A percentile compares a stretch with the other conserved stretches of the same genome.
Evolutionary conservation across 2,329 filamentous ascomycete genomes (phyloP).

Genomic region (Pseudogymnoascus sp.): DNA sequence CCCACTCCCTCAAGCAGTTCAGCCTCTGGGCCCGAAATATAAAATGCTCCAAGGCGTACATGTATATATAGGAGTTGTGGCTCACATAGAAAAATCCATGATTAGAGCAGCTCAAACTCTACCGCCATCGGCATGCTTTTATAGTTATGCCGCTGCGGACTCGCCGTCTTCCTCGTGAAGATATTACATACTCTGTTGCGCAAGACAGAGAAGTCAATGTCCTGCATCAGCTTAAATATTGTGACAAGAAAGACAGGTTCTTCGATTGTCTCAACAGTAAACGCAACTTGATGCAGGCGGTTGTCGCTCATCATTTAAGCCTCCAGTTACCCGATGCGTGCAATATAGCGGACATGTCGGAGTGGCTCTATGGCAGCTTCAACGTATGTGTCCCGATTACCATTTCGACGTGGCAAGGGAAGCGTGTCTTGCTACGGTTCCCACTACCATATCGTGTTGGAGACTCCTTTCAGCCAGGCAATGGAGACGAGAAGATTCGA

Average conservation of each 20-base stretch:
- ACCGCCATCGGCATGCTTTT: neutral
- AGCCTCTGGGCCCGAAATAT: no score
- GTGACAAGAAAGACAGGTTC: constrained; percentile 16
- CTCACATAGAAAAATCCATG: neutral
- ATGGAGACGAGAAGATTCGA: constrained; percentile 35
- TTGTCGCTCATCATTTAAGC: constrained; percentile 25
- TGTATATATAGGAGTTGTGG: neutral
- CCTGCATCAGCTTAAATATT: constrained; percentile 11
- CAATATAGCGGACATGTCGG: constrained; percentile 18
- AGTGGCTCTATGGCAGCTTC: constrained; percentile 29
- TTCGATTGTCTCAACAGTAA: constrained; percentile 18
- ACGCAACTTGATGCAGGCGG: constrained; percentile 19
- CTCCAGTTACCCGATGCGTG: constrained; percentile 13
- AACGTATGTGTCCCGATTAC: constrained; percentile 30
- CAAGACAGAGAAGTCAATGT: neutral
- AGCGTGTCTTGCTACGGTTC: constrained; percentile 16
- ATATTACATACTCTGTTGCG: constrained; percentile 9
- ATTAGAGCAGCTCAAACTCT: neutral
- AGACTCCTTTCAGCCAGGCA: constrained; percentile 30
- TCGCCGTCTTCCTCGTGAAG: constrained; percentile 11
- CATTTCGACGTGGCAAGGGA: constrained; percentile 14
- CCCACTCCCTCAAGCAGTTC: no score
- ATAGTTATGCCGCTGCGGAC: neutral
- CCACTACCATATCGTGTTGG: constrained; percentile 31
- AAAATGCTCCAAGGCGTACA: no score